Conservation (phyloP, 768 basidiomycete genomes). For the Pluteus cervinus region DNA sequence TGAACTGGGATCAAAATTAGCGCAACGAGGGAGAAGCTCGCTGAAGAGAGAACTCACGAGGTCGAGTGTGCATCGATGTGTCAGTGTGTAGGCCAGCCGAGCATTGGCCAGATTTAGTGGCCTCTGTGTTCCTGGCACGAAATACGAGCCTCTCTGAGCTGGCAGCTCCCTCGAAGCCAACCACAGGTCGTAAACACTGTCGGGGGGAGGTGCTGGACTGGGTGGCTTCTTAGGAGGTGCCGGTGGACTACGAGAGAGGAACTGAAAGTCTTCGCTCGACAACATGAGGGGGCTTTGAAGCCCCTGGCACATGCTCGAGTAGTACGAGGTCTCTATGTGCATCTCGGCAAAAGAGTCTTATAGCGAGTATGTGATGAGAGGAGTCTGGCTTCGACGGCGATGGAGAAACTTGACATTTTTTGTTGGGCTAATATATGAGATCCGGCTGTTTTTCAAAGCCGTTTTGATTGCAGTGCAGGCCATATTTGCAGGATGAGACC, state of each 20-base stretch:
- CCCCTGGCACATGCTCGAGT: constrained; percentile 32
- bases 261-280: constrained; percentile 30
- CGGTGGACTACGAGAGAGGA: constrained; percentile 24
- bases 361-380: constrained; percentile 16
- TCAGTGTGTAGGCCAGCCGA: constrained; percentile 48
- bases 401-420: constrained; percentile 19
- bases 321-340: constrained; percentile 26
- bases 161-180: constrained; percentile 49
- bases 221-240: too few species aligned
- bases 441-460: constrained; percentile 41
- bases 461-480: constrained; percentile 39
- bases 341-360: constrained; percentile 23
- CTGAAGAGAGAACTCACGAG: constrained; percentile 32
- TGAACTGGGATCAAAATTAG: constrained; percentile 24
- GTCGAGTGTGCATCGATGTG: constrained; percentile 47
- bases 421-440: constrained; percentile 37
- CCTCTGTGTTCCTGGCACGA: constrained; percentile 67
- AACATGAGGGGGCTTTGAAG: constrained; percentile 28
- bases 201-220: too few species aligned
- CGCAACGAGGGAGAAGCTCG: constrained; percentile 5
- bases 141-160: constrained; percentile 34
- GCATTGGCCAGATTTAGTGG: constrained; percentile 52
- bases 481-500: constrained; percentile 14
- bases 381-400: constrained; percentile 20
- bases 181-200: constrained; percentile 47